A percentile compares a stretch with the other conserved stretches of the same genome.
Evolutionary conservation across 208 protist genomes (phyloP).

Genomic region (Trypanosoma avium): DNA sequence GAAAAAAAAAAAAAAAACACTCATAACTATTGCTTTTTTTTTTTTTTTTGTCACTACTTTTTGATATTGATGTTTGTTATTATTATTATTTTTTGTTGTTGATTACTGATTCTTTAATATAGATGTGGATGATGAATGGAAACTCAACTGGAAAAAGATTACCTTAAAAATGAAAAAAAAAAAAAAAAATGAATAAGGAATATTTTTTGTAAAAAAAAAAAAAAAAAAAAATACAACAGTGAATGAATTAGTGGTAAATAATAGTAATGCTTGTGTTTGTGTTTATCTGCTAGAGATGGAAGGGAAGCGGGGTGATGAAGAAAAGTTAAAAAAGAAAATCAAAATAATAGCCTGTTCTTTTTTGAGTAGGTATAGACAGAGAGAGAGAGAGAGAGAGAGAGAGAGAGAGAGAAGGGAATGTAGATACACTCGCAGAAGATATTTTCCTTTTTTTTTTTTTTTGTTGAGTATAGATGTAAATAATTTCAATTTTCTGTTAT

Average conservation of each 20-base stretch:
- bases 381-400: not conserved
- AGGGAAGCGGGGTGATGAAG: not conserved
- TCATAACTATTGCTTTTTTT: conserved; percentile 8
- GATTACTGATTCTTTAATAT: too few species aligned
- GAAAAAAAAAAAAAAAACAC: not conserved
- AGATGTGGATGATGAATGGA: not conserved
- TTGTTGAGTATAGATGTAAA: not conserved
- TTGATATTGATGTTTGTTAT: not conserved
- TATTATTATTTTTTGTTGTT: not conserved
- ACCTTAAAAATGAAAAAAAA: not conserved
- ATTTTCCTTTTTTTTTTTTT: conserved; percentile 10
- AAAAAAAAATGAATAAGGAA: conserved; percentile 22
- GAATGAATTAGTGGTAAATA: too few species aligned
- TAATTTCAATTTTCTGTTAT: not conserved
- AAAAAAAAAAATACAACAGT: not conserved
- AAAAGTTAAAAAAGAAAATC: not conserved
- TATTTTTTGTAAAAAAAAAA: too few species aligned
- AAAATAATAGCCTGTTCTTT: too few species aligned
- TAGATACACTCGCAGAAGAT: too few species aligned
- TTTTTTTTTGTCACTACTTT: conserved; percentile 11
- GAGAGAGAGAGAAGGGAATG: not conserved
- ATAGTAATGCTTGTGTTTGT: not conserved
- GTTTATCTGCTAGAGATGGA: not conserved
- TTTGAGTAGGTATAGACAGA: too few species aligned
- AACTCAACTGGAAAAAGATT: too few species aligned